A percentile compares a stretch with the other conserved stretches of the same genome.
Evolutionary conservation across 345 rosid genomes (phyloP).

Genomic region (Moricandia arvensis): DNA sequence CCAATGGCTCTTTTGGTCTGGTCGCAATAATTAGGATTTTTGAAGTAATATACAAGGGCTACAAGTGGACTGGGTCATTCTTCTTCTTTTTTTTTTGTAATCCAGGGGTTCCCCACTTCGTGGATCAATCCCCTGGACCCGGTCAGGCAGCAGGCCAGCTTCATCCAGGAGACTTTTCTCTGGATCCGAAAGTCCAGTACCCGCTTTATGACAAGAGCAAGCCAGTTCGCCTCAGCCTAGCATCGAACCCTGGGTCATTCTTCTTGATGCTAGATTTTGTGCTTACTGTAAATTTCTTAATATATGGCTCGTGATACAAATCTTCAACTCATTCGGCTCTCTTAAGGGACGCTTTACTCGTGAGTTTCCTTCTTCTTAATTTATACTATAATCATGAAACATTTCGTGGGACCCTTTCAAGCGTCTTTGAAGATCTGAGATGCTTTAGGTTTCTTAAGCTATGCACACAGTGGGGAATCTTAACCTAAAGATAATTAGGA

Average conservation of each 20-base stretch:
- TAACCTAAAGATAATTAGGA: background rate
- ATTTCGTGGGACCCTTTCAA: background rate
- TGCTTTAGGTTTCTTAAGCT: background rate
- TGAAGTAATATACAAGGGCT: background rate
- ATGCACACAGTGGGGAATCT: background rate
- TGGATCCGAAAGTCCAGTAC: no score
- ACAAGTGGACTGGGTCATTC: background rate
- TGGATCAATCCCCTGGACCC: no score
- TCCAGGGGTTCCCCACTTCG: no score
- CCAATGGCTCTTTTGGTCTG: background rate
- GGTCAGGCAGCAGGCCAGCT: no score
- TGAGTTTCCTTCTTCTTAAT: background rate
- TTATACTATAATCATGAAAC: background rate
- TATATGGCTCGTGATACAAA: conserved; percentile 13
- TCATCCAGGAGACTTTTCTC: no score
- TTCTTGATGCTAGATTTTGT: background rate
- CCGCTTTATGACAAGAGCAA: no score
- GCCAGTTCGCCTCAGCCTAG: no score
- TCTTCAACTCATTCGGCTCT: background rate
- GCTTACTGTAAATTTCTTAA: background rate
- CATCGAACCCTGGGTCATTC: no score
- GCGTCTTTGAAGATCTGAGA: background rate
- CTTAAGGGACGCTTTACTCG: background rate
- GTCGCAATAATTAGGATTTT: conserved; percentile 1
- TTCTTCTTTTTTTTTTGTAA: no score